Percentiles rank a stretch among this genome's conserved stretches.
Evolutionary conservation across 768 basidiomycete species (phyloP).

Genomic region (Amanita pallidorosea): DNA sequence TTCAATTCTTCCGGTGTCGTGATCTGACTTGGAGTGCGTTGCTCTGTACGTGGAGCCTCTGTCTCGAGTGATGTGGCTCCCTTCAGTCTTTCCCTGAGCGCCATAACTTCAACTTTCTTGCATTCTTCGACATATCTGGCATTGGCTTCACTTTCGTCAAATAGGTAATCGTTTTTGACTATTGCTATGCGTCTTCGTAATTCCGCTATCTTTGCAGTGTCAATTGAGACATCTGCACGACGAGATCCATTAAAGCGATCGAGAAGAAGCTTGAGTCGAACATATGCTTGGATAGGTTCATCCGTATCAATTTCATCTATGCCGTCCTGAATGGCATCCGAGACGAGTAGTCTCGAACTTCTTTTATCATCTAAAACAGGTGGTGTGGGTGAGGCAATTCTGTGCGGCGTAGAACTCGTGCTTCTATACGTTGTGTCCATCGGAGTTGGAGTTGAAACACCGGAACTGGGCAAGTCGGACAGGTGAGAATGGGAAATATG

Average conservation of each 20-base stretch:
- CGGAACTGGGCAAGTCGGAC: background rate
- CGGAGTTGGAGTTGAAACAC: background rate
- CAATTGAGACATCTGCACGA: slow-evolving; percentile 16
- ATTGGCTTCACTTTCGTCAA: slow-evolving; percentile 59
- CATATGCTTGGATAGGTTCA: slow-evolving; percentile 55
- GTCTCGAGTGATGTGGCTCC: background rate
- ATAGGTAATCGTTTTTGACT: slow-evolving; percentile 54
- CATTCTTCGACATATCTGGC: slow-evolving; percentile 42
- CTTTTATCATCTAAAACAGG: background rate
- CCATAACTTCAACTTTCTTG: slow-evolving; percentile 31
- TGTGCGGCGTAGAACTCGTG: background rate
- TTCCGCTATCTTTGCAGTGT: slow-evolving; percentile 11
- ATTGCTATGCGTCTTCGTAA: slow-evolving; percentile 35
- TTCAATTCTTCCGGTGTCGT: slow-evolving; percentile 6
- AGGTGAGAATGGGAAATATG: background rate
- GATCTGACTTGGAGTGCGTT: background rate
- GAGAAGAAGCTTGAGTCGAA: slow-evolving; percentile 48
- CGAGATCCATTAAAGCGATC: slow-evolving; percentile 28
- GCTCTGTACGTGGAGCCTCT: background rate
- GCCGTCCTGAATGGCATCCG: background rate
- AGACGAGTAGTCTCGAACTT: background rate
- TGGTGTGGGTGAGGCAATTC: background rate
- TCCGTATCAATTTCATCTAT: slow-evolving; percentile 21
- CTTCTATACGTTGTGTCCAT: background rate
- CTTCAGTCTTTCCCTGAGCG: slow-evolving; percentile 30